These are phyloP conservation scores for Russula olivacea DNA, from an alignment of 768 basidiomycete species.

Conservation along the genomic window DNA sequence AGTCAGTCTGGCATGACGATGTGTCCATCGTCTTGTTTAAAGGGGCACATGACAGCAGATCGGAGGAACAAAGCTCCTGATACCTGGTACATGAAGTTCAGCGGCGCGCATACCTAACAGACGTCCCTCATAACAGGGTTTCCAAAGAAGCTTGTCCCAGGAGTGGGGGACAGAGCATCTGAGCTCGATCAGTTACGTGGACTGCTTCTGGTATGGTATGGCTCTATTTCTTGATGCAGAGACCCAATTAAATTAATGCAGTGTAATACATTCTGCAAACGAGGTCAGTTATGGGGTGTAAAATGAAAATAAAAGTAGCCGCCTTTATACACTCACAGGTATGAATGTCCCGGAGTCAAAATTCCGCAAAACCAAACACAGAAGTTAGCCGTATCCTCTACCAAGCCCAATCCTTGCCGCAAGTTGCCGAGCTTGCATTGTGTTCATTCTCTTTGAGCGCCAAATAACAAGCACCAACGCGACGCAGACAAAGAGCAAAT, in stretches of 20 bases:
- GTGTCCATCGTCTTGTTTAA: background rate
- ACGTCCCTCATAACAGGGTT: background rate
- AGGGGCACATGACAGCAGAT: background rate
- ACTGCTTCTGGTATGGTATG: background rate
- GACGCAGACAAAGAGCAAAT: constrained; percentile 61
- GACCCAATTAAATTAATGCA: constrained; percentile 1
- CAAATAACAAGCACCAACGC: constrained; percentile 62
- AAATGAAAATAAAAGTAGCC: too few relatives aligned
- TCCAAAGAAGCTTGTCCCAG: background rate
- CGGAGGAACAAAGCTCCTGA: background rate
- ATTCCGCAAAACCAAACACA: constrained; percentile 6
- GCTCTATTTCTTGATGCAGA: constrained; percentile 8
- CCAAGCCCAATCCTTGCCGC: constrained; percentile 79
- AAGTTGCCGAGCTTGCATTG: constrained; percentile 71
- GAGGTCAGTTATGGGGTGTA: background rate
- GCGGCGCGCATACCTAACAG: background rate
- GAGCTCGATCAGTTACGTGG: background rate
- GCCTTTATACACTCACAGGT: constrained; percentile 8
- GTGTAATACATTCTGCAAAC: constrained; percentile 16
- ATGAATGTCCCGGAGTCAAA: background rate
- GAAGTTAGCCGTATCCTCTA: constrained; percentile 16
- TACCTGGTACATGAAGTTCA: background rate
- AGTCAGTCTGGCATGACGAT: background rate
- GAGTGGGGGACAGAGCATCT: background rate
- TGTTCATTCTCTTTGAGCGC: constrained; percentile 61